Conservation (phyloP, 495 filamentous ascomycete species). For the Trichocladium uniseriatum region DNA sequence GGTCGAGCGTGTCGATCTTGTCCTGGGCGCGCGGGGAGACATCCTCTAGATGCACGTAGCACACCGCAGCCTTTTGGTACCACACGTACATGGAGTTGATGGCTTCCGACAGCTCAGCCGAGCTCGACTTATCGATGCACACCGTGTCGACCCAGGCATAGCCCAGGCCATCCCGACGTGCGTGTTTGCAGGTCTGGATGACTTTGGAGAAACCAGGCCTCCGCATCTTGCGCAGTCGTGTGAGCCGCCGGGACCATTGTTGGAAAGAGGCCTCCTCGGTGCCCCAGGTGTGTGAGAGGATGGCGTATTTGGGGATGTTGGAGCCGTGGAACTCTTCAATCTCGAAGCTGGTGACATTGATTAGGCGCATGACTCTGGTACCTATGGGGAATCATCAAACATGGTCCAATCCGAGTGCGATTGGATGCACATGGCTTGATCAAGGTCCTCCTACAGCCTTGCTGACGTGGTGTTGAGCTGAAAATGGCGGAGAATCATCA, state of each 20-base stretch:
- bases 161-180: constrained; percentile 10
- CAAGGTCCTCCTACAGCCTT: too few relatives aligned
- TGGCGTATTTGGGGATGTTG: constrained; percentile 28
- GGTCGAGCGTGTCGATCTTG: constrained; percentile 10
- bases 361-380: constrained; percentile 31
- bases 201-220: constrained; percentile 17
- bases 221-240: constrained; percentile 26
- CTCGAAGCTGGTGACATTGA: constrained; percentile 21
- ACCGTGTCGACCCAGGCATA: constrained; percentile 29
- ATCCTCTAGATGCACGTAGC: constrained; percentile 24
- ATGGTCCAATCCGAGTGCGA: too few relatives aligned
- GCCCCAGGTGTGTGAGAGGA: constrained; percentile 39
- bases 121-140: constrained; percentile 31
- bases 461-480: too few relatives aligned
- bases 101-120: constrained; percentile 31
- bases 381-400: too few relatives aligned
- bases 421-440: too few relatives aligned
- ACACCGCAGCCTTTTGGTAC: constrained; percentile 21
- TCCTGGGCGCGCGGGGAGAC: constrained; percentile 2
- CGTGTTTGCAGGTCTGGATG: constrained; percentile 8
- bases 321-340: constrained; percentile 24
- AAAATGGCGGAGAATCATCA: too few relatives aligned
- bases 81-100: constrained; percentile 39
- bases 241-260: not conserved
- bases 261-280: constrained; percentile 25